Evolutionary conservation across 2,329 filamentous ascomycete species (phyloP), one percentile per base, ranked within the genome.

Genomic region (Nemania abortiva): DNA sequence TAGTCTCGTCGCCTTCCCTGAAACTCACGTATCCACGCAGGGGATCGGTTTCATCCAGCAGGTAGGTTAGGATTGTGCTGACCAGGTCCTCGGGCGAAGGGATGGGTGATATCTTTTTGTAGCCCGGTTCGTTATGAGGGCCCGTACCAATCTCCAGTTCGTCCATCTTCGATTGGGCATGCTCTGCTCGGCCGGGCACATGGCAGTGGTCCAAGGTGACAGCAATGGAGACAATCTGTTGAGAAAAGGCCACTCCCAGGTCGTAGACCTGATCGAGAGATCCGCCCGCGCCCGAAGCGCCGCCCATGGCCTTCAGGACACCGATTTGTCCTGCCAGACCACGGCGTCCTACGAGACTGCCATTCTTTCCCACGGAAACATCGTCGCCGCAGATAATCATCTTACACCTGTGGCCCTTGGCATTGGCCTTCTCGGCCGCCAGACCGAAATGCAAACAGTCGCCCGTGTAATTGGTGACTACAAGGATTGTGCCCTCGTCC

Each of bases 81-180:
- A 88, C 82, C 37, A 89, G 79, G 10, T 83, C 85, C 29, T 83
- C 78, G 0, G 84, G 80, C 9, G 84, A 80, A 2, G 85, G 86
- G 0, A 79, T 81, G 0, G 86, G 89, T 0, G 85, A 85, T 20
- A 90, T 74, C 77, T 87, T 88, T 74, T 82, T 83, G 74, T 88
- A 86, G 0, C 86, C 89, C 0, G 89, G 89, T 77, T 92, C 89
- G 74, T 91, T 91, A 76, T 92, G 90, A 15, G 88, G 88, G 0
- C 90, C 89, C 24, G 89, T 90, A 2, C 90, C 89, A n/a, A 91
- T 82, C 76, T 90, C 89, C 42, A 90, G 77, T 65, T 88, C 87
- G 64, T 88, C 78, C 1, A 79, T 76, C 10, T 79, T 80, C 1
- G 90, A 82, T 18, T 79, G 82, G n/a, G 78, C 82, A 66, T 86